Conservation (phyloP, 352 stramenopile genomes). For the Peronospora destructor region DNA sequence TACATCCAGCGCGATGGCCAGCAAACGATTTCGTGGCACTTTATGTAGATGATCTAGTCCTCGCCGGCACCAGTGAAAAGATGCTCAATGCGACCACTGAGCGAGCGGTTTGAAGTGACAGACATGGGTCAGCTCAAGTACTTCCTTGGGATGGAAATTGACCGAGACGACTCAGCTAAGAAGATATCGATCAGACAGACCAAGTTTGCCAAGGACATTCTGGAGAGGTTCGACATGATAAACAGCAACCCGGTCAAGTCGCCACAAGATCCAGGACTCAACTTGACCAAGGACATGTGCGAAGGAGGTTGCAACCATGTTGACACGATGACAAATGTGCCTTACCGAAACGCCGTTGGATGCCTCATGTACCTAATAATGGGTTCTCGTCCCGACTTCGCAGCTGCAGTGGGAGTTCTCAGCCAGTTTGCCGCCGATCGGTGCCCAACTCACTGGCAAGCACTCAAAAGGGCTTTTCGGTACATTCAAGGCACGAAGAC, state of each 20-base stretch:
- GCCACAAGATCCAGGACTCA: not conserved
- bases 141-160: not conserved
- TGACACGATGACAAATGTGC: too few species aligned
- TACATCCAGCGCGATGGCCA: too few species aligned
- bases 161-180: not conserved
- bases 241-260: not conserved
- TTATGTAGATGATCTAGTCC: not conserved
- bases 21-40: not conserved
- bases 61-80: not conserved
- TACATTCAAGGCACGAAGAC: too few species aligned
- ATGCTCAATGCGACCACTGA: not conserved
- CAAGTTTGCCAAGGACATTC: not conserved
- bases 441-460: not conserved
- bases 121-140: not conserved
- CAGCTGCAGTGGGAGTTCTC: not conserved
- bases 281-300: not conserved
- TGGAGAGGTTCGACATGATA: not conserved
- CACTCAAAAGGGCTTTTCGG: not conserved
- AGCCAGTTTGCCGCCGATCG: not conserved
- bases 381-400: too few species aligned
- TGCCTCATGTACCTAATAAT: too few species aligned
- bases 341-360: too few species aligned
- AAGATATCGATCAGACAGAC: not conserved
- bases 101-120: not conserved
- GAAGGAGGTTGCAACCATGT: not conserved